Base-by-base conservation (phyloP, 768 basidiomycete species). In the Suillus spraguei region DNA sequence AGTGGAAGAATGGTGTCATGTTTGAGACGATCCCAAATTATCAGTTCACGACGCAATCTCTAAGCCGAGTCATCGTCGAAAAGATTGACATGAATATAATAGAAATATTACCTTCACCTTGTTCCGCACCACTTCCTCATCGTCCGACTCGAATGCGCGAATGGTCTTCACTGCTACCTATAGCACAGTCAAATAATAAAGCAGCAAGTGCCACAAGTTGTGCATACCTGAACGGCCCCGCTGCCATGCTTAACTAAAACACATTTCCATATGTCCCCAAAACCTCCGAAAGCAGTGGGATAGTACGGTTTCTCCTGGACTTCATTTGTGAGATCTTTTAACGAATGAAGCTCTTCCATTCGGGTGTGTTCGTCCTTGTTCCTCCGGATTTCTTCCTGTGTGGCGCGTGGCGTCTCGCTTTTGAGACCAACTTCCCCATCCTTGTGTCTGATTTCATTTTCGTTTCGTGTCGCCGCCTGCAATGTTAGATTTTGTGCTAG, bases 361-460 rank as follows among this genome's bases (percentile, higher is more conserved):
- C 67, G 70, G 24, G 38, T 67, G 17, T 70, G 63, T 33, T 74
- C 71, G 24, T 70, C 74, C 60, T 77, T 71, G 36, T 67, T 70
- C 63, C 9, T 66, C 59, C 50, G 66, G 55, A 68, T 41, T 33
- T 70, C 70, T 20, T 69, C 69, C 55, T 75, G 72, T 62, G 67
- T 75, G 61, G 47, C 65, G 54, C 55, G 66, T 2, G 69, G 53
- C 22, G 67, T 69, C 59, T 74, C 72, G 39, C 61, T 66, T 56
- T 63, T 71, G 2, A 63, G 60, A 8, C 39, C 65, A 24, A 63
- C 64, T 44, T 77, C 77, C 63, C 74, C 72, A 17, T 64, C 61
- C 53, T 64, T 67, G 50, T 67, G 67, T 47, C 39, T 66, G 2
- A 70, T 69, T 58, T 77, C 73, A 50, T 70, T 65, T 61, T 68